phyloP scores from a whole-genome alignment of 1,284 basidiomycete species.

The Schizopora paradoxa region DNA sequence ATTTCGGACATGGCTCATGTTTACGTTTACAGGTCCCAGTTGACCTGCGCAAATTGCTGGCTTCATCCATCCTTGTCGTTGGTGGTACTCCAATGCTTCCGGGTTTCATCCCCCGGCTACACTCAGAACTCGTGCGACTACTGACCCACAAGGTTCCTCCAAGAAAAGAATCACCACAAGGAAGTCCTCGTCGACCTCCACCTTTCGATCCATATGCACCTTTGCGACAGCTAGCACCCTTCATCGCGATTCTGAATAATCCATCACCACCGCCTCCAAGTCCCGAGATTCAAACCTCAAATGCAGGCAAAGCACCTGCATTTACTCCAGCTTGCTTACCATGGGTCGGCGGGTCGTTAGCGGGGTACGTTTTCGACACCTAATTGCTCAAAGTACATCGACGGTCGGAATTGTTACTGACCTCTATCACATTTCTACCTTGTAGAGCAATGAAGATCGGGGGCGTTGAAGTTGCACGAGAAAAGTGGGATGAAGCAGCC shows the following conservation, averaged over 20 bases:
- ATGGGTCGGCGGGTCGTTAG: slow-evolving; percentile 92
- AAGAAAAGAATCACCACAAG: slow-evolving; percentile 19
- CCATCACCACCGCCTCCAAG: slow-evolving; percentile 49
- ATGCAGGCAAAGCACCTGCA: slow-evolving; percentile 78
- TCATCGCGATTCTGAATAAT: slow-evolving; percentile 81
- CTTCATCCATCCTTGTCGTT: slow-evolving; percentile 75
- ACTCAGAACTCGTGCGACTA: slow-evolving; percentile 62
- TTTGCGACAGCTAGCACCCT: slow-evolving; percentile 61
- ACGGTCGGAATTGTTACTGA: neutral
- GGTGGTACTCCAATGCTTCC: slow-evolving; percentile 92
- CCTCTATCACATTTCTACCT: slow-evolving; percentile 3
- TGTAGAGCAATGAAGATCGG: slow-evolving; percentile 74
- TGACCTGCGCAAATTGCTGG: slow-evolving; percentile 79
- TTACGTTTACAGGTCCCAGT: slow-evolving; percentile 81
- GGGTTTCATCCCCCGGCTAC: slow-evolving; percentile 84
- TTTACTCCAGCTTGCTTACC: slow-evolving; percentile 75
- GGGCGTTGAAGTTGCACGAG: slow-evolving; percentile 73
- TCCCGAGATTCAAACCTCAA: slow-evolving; percentile 31
- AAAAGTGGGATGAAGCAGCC: slow-evolving; percentile 76
- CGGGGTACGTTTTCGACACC: slow-evolving; percentile 60
- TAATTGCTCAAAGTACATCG: too few species aligned
- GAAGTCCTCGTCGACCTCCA: slow-evolving; percentile 37
- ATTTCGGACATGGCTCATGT: slow-evolving; percentile 3
- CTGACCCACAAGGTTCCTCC: slow-evolving; percentile 25
- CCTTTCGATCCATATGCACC: slow-evolving; percentile 67